Conservation (phyloP, 2,329 filamentous ascomycete genomes). For the Pochonia chlamydosporia region DNA sequence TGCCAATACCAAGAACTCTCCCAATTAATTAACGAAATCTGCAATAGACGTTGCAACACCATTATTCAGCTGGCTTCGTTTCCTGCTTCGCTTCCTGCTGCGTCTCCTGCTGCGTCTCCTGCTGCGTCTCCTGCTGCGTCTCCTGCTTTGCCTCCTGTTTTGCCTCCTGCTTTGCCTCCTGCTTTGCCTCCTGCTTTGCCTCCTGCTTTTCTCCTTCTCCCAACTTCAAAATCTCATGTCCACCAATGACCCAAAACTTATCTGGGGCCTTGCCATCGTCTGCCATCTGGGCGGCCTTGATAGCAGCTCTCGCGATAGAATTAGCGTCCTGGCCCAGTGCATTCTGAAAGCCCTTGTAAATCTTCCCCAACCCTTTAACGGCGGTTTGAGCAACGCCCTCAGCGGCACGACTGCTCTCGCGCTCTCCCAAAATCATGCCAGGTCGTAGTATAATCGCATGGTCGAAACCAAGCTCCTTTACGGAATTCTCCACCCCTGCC, state of each 20-base stretch:
- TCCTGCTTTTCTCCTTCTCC: conserved; percentile 53
- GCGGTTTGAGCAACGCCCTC: conserved; percentile 54
- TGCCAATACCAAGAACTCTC: too few species aligned
- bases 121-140: too few species aligned
- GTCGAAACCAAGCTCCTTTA: conserved; percentile 68
- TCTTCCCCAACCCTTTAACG: conserved; percentile 47
- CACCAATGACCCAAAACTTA: conserved; percentile 56
- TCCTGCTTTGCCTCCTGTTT: too few species aligned
- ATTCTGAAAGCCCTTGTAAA: conserved; percentile 55
- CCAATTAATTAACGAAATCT: too few species aligned
- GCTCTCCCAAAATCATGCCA: conserved; percentile 67
- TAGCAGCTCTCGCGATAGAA: conserved; percentile 64
- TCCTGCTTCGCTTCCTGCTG: too few species aligned
- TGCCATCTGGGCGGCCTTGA: conserved; percentile 53
- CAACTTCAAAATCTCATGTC: conserved; percentile 58
- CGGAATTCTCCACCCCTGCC: conserved; percentile 74
- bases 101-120: too few species aligned
- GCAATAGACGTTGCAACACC: too few species aligned
- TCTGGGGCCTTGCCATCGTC: conserved; percentile 52
- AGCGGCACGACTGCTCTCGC: conserved; percentile 53
- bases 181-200: neutral
- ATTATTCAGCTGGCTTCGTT: too few species aligned
- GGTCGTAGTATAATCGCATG: conserved; percentile 70
- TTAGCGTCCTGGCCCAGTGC: conserved; percentile 66
- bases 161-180: too few species aligned